These are phyloP conservation scores for Tilletia indica DNA, from an alignment of 1,284 basidiomycete genomes.

Conservation along the genomic window DNA sequence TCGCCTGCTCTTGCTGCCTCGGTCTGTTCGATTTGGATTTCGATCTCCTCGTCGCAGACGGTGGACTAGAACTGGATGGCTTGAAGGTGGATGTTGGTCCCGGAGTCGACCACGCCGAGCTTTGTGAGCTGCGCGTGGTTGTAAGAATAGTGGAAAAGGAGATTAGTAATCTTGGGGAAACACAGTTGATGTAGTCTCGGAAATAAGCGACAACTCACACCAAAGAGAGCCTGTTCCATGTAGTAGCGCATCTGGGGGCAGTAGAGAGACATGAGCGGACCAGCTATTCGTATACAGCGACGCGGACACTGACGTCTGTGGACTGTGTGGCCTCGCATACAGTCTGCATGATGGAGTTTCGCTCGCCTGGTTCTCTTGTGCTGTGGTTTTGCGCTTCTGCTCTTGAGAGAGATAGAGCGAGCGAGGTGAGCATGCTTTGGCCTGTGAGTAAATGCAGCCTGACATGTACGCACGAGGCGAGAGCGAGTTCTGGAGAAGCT, in stretches of 20 bases:
- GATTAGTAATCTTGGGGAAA: background rate
- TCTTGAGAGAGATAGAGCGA: constrained; percentile 29
- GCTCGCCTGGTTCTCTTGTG: constrained; percentile 66
- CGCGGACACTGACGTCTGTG: constrained; percentile 67
- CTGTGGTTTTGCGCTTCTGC: constrained; percentile 48
- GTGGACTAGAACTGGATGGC: constrained; percentile 99
- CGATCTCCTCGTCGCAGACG: constrained; percentile 95
- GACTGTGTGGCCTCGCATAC: constrained; percentile 97
- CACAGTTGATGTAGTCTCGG: background rate
- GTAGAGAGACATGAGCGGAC: constrained; percentile 94
- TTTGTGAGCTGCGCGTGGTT: constrained; percentile 74
- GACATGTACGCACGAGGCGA: constrained; percentile 40
- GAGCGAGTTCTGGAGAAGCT: constrained; percentile 53
- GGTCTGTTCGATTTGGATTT: constrained; percentile 84
- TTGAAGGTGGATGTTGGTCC: constrained; percentile 88
- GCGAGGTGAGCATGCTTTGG: background rate
- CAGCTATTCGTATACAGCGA: constrained; percentile 75
- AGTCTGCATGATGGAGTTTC: constrained; percentile 99
- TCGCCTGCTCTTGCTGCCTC: constrained; percentile 67
- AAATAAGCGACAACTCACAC: constrained; percentile 69
- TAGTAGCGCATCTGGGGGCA: constrained; percentile 99
- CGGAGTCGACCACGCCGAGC: constrained; percentile 93
- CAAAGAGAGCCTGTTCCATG: constrained; percentile 98
- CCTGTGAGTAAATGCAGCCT: background rate
- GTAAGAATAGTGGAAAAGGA: constrained; percentile 3